These are phyloP conservation scores for Ustulina deusta DNA, from an alignment of 2,329 filamentous ascomycete species.

Conservation along the genomic window DNA sequence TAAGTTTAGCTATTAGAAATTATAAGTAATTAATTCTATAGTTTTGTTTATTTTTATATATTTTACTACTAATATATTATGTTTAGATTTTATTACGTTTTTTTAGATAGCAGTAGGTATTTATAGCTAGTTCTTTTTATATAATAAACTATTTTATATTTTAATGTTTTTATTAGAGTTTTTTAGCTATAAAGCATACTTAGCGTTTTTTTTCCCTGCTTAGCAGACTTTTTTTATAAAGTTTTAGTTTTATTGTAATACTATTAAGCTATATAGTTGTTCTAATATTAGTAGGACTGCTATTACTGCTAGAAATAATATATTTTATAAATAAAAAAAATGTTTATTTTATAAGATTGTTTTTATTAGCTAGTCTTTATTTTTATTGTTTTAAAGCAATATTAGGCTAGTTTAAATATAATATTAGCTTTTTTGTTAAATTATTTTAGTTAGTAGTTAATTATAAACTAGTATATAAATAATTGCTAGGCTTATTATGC, in stretches of 20 bases:
- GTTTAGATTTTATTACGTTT: background rate
- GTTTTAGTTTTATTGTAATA: background rate
- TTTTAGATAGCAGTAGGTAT: background rate
- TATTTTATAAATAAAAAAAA: background rate
- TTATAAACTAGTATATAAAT: background rate
- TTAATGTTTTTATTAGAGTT: background rate
- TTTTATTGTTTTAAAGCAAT: conserved; percentile 7
- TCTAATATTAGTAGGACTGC: background rate
- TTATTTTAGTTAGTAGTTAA: background rate
- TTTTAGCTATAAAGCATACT: background rate
- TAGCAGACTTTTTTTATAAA: conserved; percentile 1
- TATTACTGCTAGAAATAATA: background rate
- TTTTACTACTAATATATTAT: background rate
- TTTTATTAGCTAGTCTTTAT: conserved; percentile 1
- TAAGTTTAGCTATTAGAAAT: no score
- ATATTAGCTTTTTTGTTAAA: background rate
- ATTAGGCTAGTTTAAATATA: background rate
- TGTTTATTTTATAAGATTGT: conserved; percentile 5
- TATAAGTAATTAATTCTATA: no score
- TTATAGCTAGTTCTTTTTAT: background rate
- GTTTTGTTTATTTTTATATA: conserved; percentile 16
- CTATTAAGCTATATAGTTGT: background rate
- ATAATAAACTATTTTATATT: background rate
- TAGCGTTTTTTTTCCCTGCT: background rate
- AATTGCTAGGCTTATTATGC: background rate